A percentile compares a stretch with the other conserved stretches of the same genome.
Conservation (phyloP, 2,329 filamentous ascomycete species). For the Colletotrichum sp. region DNA sequence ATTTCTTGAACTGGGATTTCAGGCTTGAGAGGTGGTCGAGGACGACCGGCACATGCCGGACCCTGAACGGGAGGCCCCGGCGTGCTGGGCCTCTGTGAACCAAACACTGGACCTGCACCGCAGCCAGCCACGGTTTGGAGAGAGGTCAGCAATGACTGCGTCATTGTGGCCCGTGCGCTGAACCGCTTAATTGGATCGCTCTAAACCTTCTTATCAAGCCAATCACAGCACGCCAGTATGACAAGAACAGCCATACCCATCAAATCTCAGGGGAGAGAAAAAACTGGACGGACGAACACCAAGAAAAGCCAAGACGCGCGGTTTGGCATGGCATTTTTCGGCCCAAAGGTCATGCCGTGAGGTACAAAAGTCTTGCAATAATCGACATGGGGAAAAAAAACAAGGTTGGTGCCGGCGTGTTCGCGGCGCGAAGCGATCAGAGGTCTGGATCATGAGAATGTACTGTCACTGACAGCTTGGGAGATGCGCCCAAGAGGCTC, state of each 20-base stretch:
- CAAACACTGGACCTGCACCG: no score
- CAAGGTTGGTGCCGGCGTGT: neutral
- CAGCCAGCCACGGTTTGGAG: fast-evolving
- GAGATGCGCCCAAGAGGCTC: neutral
- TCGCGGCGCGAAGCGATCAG: neutral
- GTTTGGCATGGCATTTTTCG: neutral
- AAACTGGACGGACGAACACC: neutral
- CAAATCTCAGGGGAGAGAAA: neutral
- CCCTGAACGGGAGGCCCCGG: conserved; percentile 4
- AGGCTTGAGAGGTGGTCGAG: neutral
- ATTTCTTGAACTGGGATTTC: neutral
- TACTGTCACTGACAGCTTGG: neutral
- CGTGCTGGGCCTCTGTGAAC: conserved; percentile 4
- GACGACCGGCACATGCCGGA: conserved; percentile 7
- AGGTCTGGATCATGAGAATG: neutral
- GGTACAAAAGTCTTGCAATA: neutral
- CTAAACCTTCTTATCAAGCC: neutral
- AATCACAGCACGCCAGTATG: neutral
- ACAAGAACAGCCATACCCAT: neutral
- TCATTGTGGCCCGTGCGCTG: neutral
- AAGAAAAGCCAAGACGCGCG: conserved; percentile 8
- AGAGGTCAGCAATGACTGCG: neutral
- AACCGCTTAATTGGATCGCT: neutral
- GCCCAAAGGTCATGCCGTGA: neutral
- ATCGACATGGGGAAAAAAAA: neutral